A percentile compares a stretch with the other conserved stretches of the same genome.
Conservation (phyloP, 768 basidiomycete genomes). For the Auricularia cornea region DNA sequence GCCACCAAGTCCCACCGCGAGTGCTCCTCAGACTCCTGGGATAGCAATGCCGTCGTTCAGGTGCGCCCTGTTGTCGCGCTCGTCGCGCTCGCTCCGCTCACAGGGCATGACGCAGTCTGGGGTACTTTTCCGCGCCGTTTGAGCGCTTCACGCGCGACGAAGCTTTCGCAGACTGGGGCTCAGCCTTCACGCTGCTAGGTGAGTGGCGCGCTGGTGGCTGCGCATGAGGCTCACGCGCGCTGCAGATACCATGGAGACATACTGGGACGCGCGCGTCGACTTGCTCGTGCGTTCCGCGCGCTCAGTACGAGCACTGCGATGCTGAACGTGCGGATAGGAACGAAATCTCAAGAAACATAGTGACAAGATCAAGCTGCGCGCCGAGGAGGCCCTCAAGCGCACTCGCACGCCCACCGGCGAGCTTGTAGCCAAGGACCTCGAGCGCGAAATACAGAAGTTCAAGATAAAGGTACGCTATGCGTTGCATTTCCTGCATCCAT, state of each 20-base stretch:
- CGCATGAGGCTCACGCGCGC: neutral
- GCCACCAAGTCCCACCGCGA: neutral
- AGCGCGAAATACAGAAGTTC: slow-evolving; percentile 79
- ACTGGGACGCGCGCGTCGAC: slow-evolving; percentile 73
- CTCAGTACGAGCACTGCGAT: slow-evolving; percentile 47
- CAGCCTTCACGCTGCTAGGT: slow-evolving; percentile 85
- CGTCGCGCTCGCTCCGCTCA: neutral
- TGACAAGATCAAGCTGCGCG: slow-evolving; percentile 71
- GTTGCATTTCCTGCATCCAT: neutral
- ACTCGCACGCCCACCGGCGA: slow-evolving; percentile 64
- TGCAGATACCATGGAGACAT: slow-evolving; percentile 88
- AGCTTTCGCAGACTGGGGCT: slow-evolving; percentile 57
- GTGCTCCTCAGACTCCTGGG: neutral
- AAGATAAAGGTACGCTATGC: slow-evolving; percentile 62
- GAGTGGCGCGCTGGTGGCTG: slow-evolving; percentile 14
- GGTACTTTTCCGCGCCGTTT: slow-evolving; percentile 60
- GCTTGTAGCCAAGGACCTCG: slow-evolving; percentile 64
- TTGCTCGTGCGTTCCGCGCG: slow-evolving; percentile 13
- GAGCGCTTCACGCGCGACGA: slow-evolving; percentile 73
- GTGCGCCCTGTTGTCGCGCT: neutral
- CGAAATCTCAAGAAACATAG: slow-evolving; percentile 81
- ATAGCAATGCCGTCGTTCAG: neutral
- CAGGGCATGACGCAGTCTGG: slow-evolving; percentile 10
- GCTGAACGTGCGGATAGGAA: slow-evolving; percentile 23
- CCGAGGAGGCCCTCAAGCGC: slow-evolving; percentile 54